phyloP scores from a whole-genome alignment of 208 protist species.

The Trypanosoma platydactyli region DNA sequence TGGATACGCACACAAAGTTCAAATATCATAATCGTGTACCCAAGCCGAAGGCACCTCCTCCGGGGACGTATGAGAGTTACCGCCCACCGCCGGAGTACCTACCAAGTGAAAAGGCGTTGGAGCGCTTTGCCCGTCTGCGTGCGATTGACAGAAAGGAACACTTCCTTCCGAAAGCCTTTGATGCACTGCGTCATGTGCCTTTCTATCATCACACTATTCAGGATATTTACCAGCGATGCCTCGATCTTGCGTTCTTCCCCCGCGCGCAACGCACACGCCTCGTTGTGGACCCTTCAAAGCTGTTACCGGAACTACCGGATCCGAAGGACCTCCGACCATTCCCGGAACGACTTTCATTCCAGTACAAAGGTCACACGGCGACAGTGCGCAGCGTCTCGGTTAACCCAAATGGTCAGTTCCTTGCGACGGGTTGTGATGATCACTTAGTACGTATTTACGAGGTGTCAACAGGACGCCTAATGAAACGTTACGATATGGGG shows the following conservation, averaged over 20 bases:
- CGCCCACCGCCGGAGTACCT: conserved; percentile 99
- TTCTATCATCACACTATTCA: conserved; percentile 95
- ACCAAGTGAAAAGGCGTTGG: conserved; percentile 85
- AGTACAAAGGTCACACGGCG: conserved; percentile 96
- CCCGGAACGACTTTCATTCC: conserved; percentile 94
- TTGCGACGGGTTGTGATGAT: conserved; percentile 97
- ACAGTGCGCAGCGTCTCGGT: conserved; percentile 93
- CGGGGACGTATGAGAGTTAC: conserved; percentile 97
- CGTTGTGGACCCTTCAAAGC: conserved; percentile 93
- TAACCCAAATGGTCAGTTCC: conserved; percentile 96
- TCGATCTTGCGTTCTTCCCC: conserved; percentile 98
- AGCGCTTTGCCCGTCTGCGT: conserved; percentile 89
- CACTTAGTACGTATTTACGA: conserved; percentile 97
- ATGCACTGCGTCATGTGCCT: conserved; percentile 93
- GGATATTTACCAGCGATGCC: conserved; percentile 99
- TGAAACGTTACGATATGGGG: conserved; percentile 90
- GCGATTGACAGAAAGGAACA: conserved; percentile 91
- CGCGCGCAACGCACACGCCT: conserved; percentile 88
- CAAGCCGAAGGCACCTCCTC: conserved; percentile 81
- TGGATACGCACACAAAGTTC: conserved; percentile 86
- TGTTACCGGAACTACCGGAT: conserved; percentile 98
- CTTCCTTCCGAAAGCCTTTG: conserved; percentile 94
- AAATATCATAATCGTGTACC: conserved; percentile 86
- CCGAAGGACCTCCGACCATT: conserved; percentile 98
- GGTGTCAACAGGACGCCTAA: conserved; percentile 95